Evolutionary conservation across 2,329 filamentous ascomycete species (phyloP).

Genomic region (Sporothrix sp.): DNA sequence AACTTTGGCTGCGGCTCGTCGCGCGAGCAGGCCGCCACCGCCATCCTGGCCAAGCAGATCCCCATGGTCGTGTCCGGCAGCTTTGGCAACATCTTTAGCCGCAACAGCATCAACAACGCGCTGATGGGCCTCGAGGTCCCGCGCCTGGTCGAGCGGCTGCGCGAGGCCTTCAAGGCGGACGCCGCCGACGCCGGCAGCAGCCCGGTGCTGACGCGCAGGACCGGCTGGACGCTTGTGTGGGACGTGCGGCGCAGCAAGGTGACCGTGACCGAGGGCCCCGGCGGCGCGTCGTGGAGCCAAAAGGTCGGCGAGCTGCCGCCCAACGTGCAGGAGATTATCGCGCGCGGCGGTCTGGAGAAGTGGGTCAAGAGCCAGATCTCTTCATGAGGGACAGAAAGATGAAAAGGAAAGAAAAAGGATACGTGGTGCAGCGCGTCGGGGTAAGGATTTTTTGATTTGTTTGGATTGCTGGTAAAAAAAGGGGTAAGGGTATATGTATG

Average conservation of each 20-base stretch:
- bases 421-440: neutral
- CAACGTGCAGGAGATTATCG: conserved; percentile 84
- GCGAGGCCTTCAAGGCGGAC: conserved; percentile 42
- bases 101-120: conserved; percentile 59
- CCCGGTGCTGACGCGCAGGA: conserved; percentile 52
- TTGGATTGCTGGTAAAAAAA: neutral
- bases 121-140: conserved; percentile 64
- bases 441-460: conserved; percentile 9
- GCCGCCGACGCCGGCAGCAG: conserved; percentile 29
- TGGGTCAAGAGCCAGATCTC: conserved; percentile 69
- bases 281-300: conserved; percentile 61
- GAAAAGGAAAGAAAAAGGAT: neutral
- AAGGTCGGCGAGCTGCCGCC: conserved; percentile 47
- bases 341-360: conserved; percentile 65
- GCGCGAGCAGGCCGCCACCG: conserved; percentile 80
- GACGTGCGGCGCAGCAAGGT: conserved; percentile 66
- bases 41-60: conserved; percentile 71
- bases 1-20: conserved; percentile 71
- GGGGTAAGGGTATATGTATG: neutral
- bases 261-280: conserved; percentile 57
- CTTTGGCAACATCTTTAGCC: conserved; percentile 74
- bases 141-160: conserved; percentile 52
- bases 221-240: conserved; percentile 77
- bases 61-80: conserved; percentile 71
- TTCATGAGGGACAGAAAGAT: neutral